Evolutionary conservation across 495 filamentous ascomycete genomes (phyloP).

Genomic region (Bryoglossum gracile): DNA sequence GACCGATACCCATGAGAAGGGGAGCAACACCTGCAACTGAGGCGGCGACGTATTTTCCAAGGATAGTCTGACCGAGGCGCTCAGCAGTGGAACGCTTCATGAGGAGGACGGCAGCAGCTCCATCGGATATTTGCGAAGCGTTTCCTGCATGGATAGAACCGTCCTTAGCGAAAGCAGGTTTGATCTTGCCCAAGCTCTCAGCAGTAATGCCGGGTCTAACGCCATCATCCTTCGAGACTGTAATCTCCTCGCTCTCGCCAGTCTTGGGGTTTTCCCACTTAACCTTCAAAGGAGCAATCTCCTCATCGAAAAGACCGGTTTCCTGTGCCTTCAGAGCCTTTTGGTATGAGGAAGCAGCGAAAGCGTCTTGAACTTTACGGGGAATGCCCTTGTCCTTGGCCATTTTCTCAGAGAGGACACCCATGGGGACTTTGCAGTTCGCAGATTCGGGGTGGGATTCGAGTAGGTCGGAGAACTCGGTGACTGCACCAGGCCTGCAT

Average conservation of each 20-base stretch:
- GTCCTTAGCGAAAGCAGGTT: constrained; percentile 83
- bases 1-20: constrained; percentile 91
- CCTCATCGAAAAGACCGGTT: constrained; percentile 82
- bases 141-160: constrained; percentile 95
- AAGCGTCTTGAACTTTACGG: constrained; percentile 73
- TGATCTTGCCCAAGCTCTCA: constrained; percentile 83
- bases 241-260: constrained; percentile 75
- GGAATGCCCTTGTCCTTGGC: constrained; percentile 71
- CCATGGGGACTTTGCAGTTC: constrained; percentile 99
- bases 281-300: constrained; percentile 81
- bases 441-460: constrained; percentile 74
- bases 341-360: constrained; percentile 82
- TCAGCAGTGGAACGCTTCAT: constrained; percentile 94
- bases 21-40: constrained; percentile 85
- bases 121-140: constrained; percentile 90
- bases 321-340: constrained; percentile 84
- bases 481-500: constrained; percentile 69
- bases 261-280: constrained; percentile 85
- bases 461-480: constrained; percentile 90
- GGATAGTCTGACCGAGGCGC: constrained; percentile 75
- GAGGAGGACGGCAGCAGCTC: constrained; percentile 87
- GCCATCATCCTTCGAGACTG: constrained; percentile 82
- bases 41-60: constrained; percentile 84
- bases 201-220: constrained; percentile 77
- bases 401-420: constrained; percentile 89